A percentile compares a stretch with the other conserved stretches of the same genome.
Conservation (phyloP, 495 filamentous ascomycete species). For the Lophiotrema nucula region DNA sequence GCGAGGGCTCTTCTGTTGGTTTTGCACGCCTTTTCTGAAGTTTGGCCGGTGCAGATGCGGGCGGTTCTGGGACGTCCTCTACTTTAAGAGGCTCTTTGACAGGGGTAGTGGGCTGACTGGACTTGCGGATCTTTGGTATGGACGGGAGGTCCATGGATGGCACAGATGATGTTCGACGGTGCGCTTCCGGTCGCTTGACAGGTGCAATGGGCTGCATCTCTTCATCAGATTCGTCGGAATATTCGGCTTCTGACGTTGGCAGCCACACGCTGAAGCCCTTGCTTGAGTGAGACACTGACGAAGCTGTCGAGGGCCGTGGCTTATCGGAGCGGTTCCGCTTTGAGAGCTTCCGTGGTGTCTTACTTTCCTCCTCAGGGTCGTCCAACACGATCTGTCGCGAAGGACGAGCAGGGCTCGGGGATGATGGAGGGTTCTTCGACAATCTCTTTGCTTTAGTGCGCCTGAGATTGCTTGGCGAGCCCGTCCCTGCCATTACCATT, state of each 20-base stretch:
- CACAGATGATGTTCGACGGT: slow-evolving; percentile 56
- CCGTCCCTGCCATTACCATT: slow-evolving; percentile 34
- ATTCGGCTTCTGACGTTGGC: slow-evolving; percentile 37
- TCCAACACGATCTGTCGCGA: slow-evolving; percentile 29
- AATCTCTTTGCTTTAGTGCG: slow-evolving; percentile 56
- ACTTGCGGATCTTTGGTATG: slow-evolving; percentile 57
- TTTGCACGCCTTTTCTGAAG: slow-evolving; percentile 35
- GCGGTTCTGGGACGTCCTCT: slow-evolving; percentile 13
- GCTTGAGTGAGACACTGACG: slow-evolving; percentile 25
- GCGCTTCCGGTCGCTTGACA: slow-evolving; percentile 29
- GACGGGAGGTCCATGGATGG: slow-evolving; percentile 57
- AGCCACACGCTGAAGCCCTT: slow-evolving; percentile 45
- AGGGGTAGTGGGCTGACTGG: slow-evolving; percentile 42
- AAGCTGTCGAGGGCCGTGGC: slow-evolving; percentile 22
- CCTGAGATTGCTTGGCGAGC: slow-evolving; percentile 47
- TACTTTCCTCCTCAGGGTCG: slow-evolving; percentile 19
- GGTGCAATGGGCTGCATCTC: slow-evolving; percentile 9
- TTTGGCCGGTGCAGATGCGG: slow-evolving; percentile 41
- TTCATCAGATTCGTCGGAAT: slow-evolving; percentile 33
- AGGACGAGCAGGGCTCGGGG: slow-evolving; percentile 6
- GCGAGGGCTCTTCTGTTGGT: slow-evolving; percentile 4
- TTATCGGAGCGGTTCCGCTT: slow-evolving; percentile 17
- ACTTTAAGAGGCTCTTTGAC: slow-evolving; percentile 19
- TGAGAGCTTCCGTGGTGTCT: slow-evolving; percentile 19
- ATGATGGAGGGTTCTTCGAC: slow-evolving; percentile 19